Evolutionary conservation across 2,329 filamentous ascomycete species (phyloP).

Genomic region (Coniella lustricola): DNA sequence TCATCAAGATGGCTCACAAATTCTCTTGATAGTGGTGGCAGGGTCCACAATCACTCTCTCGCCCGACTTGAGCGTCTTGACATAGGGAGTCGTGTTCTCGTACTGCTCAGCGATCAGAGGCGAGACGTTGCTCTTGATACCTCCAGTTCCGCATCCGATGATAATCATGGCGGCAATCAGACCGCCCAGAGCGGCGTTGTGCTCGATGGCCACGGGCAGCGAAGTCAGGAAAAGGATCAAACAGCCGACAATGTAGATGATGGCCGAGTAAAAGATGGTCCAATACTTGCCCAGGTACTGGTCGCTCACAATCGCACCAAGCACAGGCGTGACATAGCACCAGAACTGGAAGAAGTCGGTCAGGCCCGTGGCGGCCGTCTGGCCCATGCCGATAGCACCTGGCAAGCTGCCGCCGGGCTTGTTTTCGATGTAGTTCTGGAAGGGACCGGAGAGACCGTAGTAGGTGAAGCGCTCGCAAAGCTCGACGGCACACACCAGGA

Average conservation of each 20-base stretch:
- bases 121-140: slow-evolving; percentile 58
- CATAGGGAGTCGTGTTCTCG: slow-evolving; percentile 38
- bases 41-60: slow-evolving; percentile 62
- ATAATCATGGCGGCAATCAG: slow-evolving; percentile 15
- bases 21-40: slow-evolving; percentile 40
- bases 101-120: slow-evolving; percentile 61
- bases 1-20: neutral
- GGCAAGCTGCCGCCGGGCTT: slow-evolving; percentile 1
- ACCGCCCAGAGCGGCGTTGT: slow-evolving; percentile 14
- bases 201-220: slow-evolving; percentile 13
- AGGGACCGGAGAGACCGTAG: slow-evolving; percentile 15
- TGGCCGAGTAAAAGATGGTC: slow-evolving; percentile 14
- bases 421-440: slow-evolving; percentile 15
- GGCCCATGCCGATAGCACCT: slow-evolving; percentile 12
- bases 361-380: slow-evolving; percentile 6
- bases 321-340: slow-evolving; percentile 15
- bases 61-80: slow-evolving; percentile 41
- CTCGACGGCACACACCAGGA: slow-evolving; percentile 15
- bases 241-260: slow-evolving; percentile 12
- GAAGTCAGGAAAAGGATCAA: slow-evolving; percentile 15
- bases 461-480: slow-evolving; percentile 15
- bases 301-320: slow-evolving; percentile 13
- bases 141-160: slow-evolving; percentile 19
- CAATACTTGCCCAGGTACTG: slow-evolving; percentile 14
- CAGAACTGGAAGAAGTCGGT: slow-evolving; percentile 16